Conservation (phyloP, 768 basidiomycete species). For the Mycena galericulata region DNA sequence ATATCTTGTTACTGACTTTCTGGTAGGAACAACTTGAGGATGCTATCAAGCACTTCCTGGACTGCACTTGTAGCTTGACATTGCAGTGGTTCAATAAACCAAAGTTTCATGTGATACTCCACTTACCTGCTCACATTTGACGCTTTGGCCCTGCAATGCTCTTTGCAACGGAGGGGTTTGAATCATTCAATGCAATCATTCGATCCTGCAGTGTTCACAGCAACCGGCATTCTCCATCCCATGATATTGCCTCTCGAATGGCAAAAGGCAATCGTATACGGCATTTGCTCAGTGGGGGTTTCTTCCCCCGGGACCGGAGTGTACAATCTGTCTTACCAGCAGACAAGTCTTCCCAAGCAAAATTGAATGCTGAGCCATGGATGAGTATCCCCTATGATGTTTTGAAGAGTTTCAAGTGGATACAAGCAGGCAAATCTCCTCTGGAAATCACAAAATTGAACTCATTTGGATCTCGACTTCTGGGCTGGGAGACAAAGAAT, state of each 20-base stretch:
- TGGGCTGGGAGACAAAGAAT: background rate
- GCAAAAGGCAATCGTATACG: slow-evolving; percentile 34
- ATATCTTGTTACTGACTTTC: background rate
- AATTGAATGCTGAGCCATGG: background rate
- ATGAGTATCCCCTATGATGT: background rate
- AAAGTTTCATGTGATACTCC: slow-evolving; percentile 57
- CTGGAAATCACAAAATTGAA: background rate
- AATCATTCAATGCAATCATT: slow-evolving; percentile 53
- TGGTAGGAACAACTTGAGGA: slow-evolving; percentile 37
- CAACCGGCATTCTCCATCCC: slow-evolving; percentile 45
- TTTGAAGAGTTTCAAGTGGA: background rate
- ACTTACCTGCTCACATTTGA: slow-evolving; percentile 50
- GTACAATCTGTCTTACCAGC: background rate
- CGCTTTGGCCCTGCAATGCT: slow-evolving; percentile 57
- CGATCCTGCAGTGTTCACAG: slow-evolving; percentile 39
- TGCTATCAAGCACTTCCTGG: slow-evolving; percentile 51
- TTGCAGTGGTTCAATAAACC: slow-evolving; percentile 55
- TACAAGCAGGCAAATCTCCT: background rate
- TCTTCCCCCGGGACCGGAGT: background rate
- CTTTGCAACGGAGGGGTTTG: slow-evolving; percentile 57
- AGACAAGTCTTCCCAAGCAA: background rate
- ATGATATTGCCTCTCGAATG: slow-evolving; percentile 35
- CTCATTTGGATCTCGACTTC: background rate
- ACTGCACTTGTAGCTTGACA: slow-evolving; percentile 43
- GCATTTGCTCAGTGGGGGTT: slow-evolving; percentile 38